Conservation (phyloP, 1,284 basidiomycete genomes). For the Ceratobasidium sp. region DNA sequence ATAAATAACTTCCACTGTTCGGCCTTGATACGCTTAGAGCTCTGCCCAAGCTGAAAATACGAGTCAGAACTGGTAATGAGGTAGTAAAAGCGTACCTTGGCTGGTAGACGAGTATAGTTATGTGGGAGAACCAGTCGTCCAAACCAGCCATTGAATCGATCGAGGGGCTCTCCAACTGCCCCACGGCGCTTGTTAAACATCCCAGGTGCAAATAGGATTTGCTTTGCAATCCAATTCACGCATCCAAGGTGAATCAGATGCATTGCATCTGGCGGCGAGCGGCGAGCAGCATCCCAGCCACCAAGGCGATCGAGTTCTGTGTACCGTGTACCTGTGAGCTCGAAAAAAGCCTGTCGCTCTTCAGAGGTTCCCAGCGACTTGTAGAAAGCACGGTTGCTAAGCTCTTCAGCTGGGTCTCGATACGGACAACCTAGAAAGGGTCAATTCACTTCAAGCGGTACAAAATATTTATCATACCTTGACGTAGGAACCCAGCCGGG, state of each 20-base stretch:
- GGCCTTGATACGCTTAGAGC: slow-evolving; percentile 1
- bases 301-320: slow-evolving; percentile 3
- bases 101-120: neutral
- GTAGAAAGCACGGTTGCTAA: neutral
- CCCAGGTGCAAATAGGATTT: slow-evolving; percentile 9
- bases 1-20: slow-evolving; percentile 18
- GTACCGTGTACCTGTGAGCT: slow-evolving; percentile 14
- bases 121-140: neutral
- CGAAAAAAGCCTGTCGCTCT: slow-evolving; percentile 2
- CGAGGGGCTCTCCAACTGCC: neutral
- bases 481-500: neutral
- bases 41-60: slow-evolving; percentile 16
- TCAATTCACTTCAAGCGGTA: too few species aligned
- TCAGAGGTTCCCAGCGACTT: neutral
- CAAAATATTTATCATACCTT: too few species aligned
- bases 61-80: neutral
- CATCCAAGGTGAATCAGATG: slow-evolving; percentile 21
- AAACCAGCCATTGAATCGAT: neutral
- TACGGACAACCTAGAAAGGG: neutral
- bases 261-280: slow-evolving; percentile 24
- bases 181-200: slow-evolving; percentile 4
- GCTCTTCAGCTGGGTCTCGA: slow-evolving; percentile 4
- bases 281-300: slow-evolving; percentile 11
- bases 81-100: neutral
- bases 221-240: slow-evolving; percentile 36